Evolutionary conservation across 768 basidiomycete species (phyloP), one percentile per base, ranked within the genome.

Genomic region (Hericium erinaceus): DNA sequence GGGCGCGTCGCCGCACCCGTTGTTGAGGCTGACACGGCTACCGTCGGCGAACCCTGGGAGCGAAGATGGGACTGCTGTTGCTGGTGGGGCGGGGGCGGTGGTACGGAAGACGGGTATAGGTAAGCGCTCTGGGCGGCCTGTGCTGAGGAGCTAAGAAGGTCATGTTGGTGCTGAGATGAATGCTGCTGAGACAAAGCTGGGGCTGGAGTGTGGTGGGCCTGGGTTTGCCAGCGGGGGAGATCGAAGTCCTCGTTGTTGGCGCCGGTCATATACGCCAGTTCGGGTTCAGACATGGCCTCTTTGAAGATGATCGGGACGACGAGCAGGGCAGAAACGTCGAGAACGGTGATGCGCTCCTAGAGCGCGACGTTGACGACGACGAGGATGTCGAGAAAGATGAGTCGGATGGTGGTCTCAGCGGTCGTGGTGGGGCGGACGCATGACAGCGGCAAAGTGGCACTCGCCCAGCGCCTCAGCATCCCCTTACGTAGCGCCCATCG

Each of bases 211-310:
- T 73, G 68, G 46, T 70, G 68, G 38, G 72, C 66, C 67, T 76
- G 77, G 13, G 77, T 75, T 62, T 76, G 77, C 79, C 77, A 80
- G 66, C 79, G 79, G 60, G 80, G 79, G 57, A 80, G 79, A 70
- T 89, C 87, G 74, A 88, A 91, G 74, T 81, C 82, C 76, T 89
- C 87, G 83, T 88, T 87, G 83, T 88, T 87, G 66, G 83, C 72
- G 75, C 81, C 82, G 74, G 78, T 76, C 76, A 88, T 87, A 80
- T 84, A 86, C 64, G 77, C 78, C 59, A 84, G 78, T 75, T 87
- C 84, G 69, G 83, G 79, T 80, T 87, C 83, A 67, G 84, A 85
- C 84, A 87, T 87, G 71, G 55, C 54, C 57, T 58, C 52, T 59
- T 55, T 44, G 38, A 40, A 40, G 52, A 58, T 41, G 48, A 52